Percentiles rank a stretch among this genome's conserved stretches.
These are phyloP conservation scores for Citrus unshiu DNA, from an alignment of 345 rosid genomes.

Conservation along the genomic window DNA sequence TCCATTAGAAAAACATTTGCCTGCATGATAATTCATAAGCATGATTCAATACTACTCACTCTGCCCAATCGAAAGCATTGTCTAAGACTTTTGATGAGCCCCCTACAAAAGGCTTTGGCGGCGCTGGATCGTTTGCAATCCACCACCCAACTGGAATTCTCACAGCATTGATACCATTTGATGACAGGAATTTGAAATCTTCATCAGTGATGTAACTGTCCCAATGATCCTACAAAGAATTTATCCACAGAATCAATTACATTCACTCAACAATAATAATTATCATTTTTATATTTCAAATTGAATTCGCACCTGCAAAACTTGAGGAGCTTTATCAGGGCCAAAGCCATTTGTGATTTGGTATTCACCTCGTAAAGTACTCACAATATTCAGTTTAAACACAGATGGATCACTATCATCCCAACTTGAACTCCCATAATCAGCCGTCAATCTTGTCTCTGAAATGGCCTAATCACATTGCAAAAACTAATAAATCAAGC, in stretches of 20 bases:
- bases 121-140: background rate
- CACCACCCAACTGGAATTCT: conserved; percentile 4
- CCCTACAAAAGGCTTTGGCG: conserved; percentile 29
- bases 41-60: conserved; percentile 13
- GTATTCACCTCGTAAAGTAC: conserved; percentile 22
- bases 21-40: background rate
- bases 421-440: conserved; percentile 28
- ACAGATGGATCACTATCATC: conserved; percentile 30
- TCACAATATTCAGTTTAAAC: conserved; percentile 18
- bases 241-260: background rate
- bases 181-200: background rate
- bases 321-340: conserved; percentile 24
- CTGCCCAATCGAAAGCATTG: conserved; percentile 33
- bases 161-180: background rate
- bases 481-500: background rate
- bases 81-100: conserved; percentile 29
- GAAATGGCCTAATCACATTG: conserved; percentile 9
- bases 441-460: conserved; percentile 23
- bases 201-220: background rate
- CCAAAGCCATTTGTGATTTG: conserved; percentile 37
- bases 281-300: background rate
- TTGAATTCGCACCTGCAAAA: conserved; percentile 14
- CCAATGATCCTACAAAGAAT: conserved; percentile 3
- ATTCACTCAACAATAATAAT: background rate
- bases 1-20: background rate